Evolutionary conservation across 139 green algal genomes (phyloP), one percentile per base, ranked within the genome.

Genomic region (Chara braunii): DNA sequence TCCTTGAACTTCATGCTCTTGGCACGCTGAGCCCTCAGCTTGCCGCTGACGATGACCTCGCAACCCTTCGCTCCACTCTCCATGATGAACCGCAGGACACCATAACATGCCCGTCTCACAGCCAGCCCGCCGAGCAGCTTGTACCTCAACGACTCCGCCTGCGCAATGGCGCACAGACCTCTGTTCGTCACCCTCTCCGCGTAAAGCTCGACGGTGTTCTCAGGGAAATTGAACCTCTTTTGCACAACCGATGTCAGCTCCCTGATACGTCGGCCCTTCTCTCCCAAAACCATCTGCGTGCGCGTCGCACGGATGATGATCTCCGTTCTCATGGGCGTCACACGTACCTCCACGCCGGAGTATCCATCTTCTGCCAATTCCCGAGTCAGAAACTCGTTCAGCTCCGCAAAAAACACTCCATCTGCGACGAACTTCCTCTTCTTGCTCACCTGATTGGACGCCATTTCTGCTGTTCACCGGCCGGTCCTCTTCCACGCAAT

Each of bases 1-100:
- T 95, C 89, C 84, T 95, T 96, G 89, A 99, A 99, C 87, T 99
- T 99, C 94, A 99, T 99, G 70, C 75, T 72, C 89, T 99, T 99
- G 75, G 93, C 94, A 84, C 94, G 88, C 77, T 90, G 83, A 4
- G 92, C 94, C 14, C 94, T 83, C 29, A 99, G 82, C 86, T 99
- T 99, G 78, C 94, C 94, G 29, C 80, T 89, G 24, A 99, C 94
- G 72, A 99, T 94, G 33, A 99, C 91, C 84, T 99, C 94, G 80
- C 90, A 97, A 52, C 94, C 94, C 88, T 99, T 98, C 65, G 94
- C 94, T 14, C 94, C 94, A 44, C 68, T 84, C 84, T 99, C 94
- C 94, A 99, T 99, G 36, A 99, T 89, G 78, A 96, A 99, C 59
- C 92, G 86, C 82, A 99, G 83, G 71, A 99, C 94, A 80, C 94